These are phyloP conservation scores for Monosporascus sp. DNA, from an alignment of 2,329 filamentous ascomycete species.

Conservation along the genomic window DNA sequence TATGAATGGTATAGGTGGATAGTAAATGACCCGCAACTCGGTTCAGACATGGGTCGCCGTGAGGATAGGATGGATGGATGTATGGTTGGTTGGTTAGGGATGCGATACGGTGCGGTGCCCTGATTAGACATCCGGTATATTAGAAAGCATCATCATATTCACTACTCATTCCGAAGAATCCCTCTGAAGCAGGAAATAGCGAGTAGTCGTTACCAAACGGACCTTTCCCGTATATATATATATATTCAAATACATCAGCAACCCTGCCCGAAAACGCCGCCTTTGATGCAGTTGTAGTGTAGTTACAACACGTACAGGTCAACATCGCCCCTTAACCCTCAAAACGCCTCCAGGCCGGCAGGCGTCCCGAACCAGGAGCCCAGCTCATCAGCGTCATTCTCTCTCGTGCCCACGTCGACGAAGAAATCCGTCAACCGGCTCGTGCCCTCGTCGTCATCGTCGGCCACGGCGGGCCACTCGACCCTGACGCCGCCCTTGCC, in stretches of 20 bases:
- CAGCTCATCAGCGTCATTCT: constrained; percentile 59
- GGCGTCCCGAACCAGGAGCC: constrained; percentile 77
- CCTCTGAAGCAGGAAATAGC: constrained; percentile 17
- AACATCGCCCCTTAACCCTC: constrained; percentile 14
- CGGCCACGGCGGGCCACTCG: constrained; percentile 68
- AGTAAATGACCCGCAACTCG: too few species aligned
- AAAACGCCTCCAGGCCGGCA: constrained; percentile 68
- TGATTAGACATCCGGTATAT: constrained; percentile 1
- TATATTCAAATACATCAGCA: constrained; percentile 10
- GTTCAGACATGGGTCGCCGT: too few species aligned
- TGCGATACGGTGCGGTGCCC: too few species aligned
- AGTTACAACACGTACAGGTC: too few species aligned
- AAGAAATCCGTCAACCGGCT: constrained; percentile 74
- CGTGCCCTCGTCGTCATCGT: constrained; percentile 53
- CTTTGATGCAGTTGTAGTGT: constrained; percentile 8
- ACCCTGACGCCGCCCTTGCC: constrained; percentile 66
- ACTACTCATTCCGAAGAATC: too few species aligned
- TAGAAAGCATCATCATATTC: not conserved
- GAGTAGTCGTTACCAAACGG: too few species aligned
- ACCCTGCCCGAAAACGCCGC: constrained; percentile 16
- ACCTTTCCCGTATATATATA: constrained; percentile 16
- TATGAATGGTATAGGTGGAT: not conserved
- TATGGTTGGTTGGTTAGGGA: too few species aligned
- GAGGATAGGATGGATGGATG: too few species aligned
- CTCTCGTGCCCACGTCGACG: constrained; percentile 29